phyloP scores from a whole-genome alignment of 768 basidiomycete species.

The Boletus reticulatus region DNA sequence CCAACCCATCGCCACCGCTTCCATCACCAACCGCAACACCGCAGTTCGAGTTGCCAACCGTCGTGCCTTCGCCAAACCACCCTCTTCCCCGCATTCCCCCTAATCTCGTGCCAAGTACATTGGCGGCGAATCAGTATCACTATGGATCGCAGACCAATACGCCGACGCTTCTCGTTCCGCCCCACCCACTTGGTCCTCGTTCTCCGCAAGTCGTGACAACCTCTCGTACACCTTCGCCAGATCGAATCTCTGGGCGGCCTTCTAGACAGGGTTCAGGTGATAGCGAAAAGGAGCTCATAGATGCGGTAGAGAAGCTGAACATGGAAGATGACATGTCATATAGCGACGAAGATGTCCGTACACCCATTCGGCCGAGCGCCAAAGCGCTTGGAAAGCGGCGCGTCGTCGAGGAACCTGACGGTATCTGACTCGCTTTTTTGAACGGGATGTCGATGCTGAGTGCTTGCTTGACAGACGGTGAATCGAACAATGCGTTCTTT shows the following conservation, averaged over 20 bases:
- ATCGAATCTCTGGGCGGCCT: slow-evolving; percentile 30
- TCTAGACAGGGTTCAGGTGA: slow-evolving; percentile 25
- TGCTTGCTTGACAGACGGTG: slow-evolving; percentile 33
- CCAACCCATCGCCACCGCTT: slow-evolving; percentile 30
- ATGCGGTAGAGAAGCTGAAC: slow-evolving; percentile 28
- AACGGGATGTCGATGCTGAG: not conserved
- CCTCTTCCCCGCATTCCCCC: slow-evolving; percentile 40
- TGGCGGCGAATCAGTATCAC: slow-evolving; percentile 17
- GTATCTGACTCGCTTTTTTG: slow-evolving; percentile 24
- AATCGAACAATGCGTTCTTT: slow-evolving; percentile 57
- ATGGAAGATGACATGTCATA: slow-evolving; percentile 20
- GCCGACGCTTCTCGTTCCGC: slow-evolving; percentile 52
- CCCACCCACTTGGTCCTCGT: slow-evolving; percentile 74
- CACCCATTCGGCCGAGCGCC: slow-evolving; percentile 66
- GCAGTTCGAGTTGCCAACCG: slow-evolving; percentile 30
- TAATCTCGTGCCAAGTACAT: slow-evolving; percentile 18
- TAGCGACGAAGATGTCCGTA: slow-evolving; percentile 32
- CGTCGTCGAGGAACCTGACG: slow-evolving; percentile 50
- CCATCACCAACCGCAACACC: slow-evolving; percentile 29
- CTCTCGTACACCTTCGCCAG: slow-evolving; percentile 74
- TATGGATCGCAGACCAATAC: slow-evolving; percentile 28
- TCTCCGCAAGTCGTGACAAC: slow-evolving; percentile 43
- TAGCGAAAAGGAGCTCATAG: slow-evolving; percentile 22
- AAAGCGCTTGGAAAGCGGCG: slow-evolving; percentile 88
- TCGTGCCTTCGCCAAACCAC: slow-evolving; percentile 33